Conservation (phyloP, 768 basidiomycete species). For the Omphalotus guepiniiformis region DNA sequence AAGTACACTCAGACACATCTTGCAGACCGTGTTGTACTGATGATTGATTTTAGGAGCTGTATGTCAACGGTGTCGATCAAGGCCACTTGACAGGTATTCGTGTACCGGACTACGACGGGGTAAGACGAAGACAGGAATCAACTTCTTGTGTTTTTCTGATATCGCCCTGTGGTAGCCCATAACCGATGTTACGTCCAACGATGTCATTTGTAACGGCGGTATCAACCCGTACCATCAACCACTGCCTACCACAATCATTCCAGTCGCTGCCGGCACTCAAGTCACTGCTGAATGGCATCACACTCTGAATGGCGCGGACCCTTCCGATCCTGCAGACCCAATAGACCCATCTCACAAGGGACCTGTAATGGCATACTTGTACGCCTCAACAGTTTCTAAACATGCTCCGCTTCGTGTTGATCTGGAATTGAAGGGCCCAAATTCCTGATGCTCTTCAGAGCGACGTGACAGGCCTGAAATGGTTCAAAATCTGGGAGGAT, state of each 20-base stretch:
- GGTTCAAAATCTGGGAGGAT: slow-evolving; percentile 43
- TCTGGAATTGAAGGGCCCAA: slow-evolving; percentile 27
- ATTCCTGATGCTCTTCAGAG: slow-evolving; percentile 34
- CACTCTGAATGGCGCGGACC: slow-evolving; percentile 29
- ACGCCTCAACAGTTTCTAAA: slow-evolving; percentile 9
- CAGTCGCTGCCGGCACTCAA: slow-evolving; percentile 33
- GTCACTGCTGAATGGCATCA: slow-evolving; percentile 41
- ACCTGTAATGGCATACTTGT: slow-evolving; percentile 36
- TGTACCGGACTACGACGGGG: slow-evolving; percentile 32
- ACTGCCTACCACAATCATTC: slow-evolving; percentile 29
- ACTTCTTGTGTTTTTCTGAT: neutral
- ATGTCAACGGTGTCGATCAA: slow-evolving; percentile 44
- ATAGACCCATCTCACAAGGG: slow-evolving; percentile 33
- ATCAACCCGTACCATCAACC: slow-evolving; percentile 34
- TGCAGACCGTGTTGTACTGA: no score
- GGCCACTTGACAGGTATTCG: slow-evolving; percentile 42
- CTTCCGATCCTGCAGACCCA: slow-evolving; percentile 36
- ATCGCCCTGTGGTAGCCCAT: slow-evolving; percentile 27
- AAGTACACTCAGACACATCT: no score
- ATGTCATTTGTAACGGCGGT: slow-evolving; percentile 42
- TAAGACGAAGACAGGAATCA: slow-evolving; percentile 10
- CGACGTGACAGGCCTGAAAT: slow-evolving; percentile 35
- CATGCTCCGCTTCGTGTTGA: neutral
- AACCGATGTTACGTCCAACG: slow-evolving; percentile 39
- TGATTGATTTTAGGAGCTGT: slow-evolving; percentile 30